phyloP scores from a whole-genome alignment of 78 protist species.

The Protostelium mycophagum region DNA sequence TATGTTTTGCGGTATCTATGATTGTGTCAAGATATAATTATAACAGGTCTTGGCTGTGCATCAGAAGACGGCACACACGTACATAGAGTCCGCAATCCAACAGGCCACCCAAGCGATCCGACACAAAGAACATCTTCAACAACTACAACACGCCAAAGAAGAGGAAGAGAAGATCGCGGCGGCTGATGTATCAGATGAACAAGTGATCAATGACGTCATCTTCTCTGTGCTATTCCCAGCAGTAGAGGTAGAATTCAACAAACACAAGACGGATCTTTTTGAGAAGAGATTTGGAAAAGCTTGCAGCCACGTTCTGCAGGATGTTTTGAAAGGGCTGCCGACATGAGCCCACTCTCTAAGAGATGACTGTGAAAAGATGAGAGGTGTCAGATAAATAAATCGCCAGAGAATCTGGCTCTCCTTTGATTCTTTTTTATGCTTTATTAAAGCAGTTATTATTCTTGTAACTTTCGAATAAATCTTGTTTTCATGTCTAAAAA shows the following conservation, averaged over 20 bases:
- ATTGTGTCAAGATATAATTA: neutral
- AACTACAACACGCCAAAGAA: neutral
- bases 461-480: no score
- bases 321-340: no score
- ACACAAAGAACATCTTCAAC: neutral
- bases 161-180: neutral
- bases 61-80: neutral
- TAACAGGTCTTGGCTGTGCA: neutral
- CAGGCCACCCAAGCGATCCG: neutral
- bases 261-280: neutral
- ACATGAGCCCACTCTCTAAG: no score
- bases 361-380: no score
- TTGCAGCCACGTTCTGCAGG: neutral
- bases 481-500: no score
- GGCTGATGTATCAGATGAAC: neutral
- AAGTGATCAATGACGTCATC: neutral
- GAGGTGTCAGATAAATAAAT: no score
- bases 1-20: neutral
- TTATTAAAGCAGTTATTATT: no score
- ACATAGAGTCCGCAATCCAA: neutral
- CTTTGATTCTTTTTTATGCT: no score
- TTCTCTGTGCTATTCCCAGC: neutral
- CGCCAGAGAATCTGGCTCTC: no score
- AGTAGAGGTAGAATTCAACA: neutral
- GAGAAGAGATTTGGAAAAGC: neutral